phyloP scores from a whole-genome alignment of 768 basidiomycete genomes.

The Amanita fuliginea region DNA sequence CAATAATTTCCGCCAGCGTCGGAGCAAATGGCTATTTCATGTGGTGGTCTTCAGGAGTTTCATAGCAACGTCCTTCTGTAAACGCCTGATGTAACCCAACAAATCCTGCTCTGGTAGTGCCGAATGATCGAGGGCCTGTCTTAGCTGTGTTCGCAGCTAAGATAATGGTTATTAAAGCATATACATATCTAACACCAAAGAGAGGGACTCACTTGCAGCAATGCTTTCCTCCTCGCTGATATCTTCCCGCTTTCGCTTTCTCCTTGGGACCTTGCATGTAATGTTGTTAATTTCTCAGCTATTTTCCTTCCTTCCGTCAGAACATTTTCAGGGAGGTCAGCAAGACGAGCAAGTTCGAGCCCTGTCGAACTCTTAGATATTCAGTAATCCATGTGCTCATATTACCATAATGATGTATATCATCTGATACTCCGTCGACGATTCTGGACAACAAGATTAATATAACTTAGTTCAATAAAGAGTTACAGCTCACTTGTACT shows the following conservation, averaged over 20 bases:
- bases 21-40: neutral
- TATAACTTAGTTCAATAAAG: neutral
- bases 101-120: conserved; percentile 5
- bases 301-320: conserved; percentile 51
- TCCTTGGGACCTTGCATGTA: conserved; percentile 46
- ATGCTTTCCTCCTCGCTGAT: conserved; percentile 50
- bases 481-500: conserved; percentile 48
- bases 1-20: no score
- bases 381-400: conserved; percentile 4
- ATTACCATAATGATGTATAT: conserved; percentile 66
- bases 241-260: conserved; percentile 52
- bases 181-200: neutral
- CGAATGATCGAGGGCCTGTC: conserved; percentile 4
- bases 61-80: conserved; percentile 3
- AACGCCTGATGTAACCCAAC: conserved; percentile 2
- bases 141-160: conserved; percentile 6
- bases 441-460: conserved; percentile 34
- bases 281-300: conserved; percentile 43
- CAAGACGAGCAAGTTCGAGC: conserved; percentile 78
- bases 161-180: neutral
- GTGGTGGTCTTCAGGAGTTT: neutral
- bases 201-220: conserved; percentile 42
- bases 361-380: conserved; percentile 35
- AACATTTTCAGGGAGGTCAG: conserved; percentile 72
- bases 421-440: conserved; percentile 56